A percentile compares a stretch with the other conserved stretches of the same genome.
Evolutionary conservation across 2,329 filamentous ascomycete species (phyloP).

Genomic region (Colletotrichum sp.): DNA sequence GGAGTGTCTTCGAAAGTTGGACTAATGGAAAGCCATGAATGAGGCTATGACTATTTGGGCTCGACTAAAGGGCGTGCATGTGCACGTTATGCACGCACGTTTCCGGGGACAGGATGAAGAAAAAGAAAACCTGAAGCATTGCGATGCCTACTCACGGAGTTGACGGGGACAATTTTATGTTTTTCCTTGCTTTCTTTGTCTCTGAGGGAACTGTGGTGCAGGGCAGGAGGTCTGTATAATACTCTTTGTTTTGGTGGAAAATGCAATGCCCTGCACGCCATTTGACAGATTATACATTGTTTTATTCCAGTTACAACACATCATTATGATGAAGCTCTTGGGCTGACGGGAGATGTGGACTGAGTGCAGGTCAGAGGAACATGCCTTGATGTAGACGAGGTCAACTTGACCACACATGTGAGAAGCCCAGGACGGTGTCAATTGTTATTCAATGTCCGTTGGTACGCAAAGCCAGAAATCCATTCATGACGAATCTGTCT

Average conservation of each 20-base stretch:
- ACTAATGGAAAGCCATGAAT: conserved; percentile 21
- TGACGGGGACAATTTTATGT: conserved; percentile 15
- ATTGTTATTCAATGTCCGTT: background rate
- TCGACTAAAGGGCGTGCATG: background rate
- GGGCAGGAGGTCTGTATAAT: conserved; percentile 21
- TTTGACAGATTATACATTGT: conserved; percentile 17
- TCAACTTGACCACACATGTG: background rate
- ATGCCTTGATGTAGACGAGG: background rate
- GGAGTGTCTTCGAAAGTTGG: conserved; percentile 15
- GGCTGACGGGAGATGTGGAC: background rate
- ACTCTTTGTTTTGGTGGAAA: conserved; percentile 1
- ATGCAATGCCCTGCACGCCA: background rate
- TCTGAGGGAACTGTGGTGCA: background rate
- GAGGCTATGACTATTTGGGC: conserved; percentile 17
- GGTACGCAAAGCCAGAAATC: background rate
- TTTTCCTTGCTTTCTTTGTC: conserved; percentile 4
- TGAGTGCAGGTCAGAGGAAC: background rate
- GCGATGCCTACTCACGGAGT: conserved; percentile 19
- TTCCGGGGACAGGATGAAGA: background rate
- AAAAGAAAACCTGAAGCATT: conserved; percentile 13
- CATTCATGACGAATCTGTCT: background rate
- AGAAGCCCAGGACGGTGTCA: background rate
- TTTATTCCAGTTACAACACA: background rate
- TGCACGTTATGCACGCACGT: background rate
- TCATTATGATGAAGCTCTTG: background rate